phyloP scores from a whole-genome alignment of 768 basidiomycete species.

The Dioszegia crocea region DNA sequence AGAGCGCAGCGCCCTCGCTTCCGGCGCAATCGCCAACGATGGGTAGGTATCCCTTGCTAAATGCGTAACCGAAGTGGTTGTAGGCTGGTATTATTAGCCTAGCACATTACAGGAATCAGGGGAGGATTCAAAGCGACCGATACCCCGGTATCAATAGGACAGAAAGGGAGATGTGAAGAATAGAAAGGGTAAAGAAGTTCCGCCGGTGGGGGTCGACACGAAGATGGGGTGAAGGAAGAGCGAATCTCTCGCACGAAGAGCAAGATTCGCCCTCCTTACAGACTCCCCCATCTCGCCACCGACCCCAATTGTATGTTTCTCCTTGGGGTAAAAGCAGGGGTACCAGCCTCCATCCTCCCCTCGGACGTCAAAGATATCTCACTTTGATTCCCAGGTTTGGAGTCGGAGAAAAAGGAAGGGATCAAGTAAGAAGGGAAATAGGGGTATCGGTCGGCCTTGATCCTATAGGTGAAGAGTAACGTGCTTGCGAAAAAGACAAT shows the following conservation, averaged over 20 bases:
- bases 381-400: neutral
- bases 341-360: neutral
- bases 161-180: neutral
- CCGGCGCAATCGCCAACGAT: constrained; percentile 77
- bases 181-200: neutral
- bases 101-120: neutral
- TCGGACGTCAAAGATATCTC: neutral
- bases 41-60: constrained; percentile 56
- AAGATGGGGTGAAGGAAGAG: too few relatives aligned
- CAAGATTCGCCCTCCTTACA: too few relatives aligned
- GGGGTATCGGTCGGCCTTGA: constrained; percentile 26
- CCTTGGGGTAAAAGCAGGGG: too few relatives aligned
- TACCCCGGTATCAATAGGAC: neutral
- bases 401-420: constrained; percentile 9
- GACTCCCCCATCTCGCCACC: too few relatives aligned
- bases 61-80: constrained; percentile 68
- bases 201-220: too few relatives aligned
- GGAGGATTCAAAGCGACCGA: constrained; percentile 1
- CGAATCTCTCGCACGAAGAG: too few relatives aligned
- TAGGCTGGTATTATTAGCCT: constrained; percentile 55
- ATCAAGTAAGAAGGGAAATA: constrained; percentile 14
- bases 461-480: constrained; percentile 51
- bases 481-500: constrained; percentile 91
- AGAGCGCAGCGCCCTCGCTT: constrained; percentile 76
- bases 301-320: too few relatives aligned